phyloP scores from a whole-genome alignment of 164 flowering plant genomes.

The Saururus chinensis region DNA sequence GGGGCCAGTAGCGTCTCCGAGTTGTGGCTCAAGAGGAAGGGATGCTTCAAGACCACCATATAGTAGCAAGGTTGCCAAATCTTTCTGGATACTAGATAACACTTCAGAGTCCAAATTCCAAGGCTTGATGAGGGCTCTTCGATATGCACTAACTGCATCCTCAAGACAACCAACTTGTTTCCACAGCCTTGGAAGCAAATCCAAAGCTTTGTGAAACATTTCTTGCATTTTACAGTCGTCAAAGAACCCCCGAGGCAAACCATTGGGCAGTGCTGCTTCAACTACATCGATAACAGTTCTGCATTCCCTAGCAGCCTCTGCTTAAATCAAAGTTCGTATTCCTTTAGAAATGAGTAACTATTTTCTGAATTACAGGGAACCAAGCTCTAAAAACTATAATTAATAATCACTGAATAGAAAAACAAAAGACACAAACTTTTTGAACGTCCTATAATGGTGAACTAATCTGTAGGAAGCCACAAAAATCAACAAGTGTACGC shows the following conservation, averaged over 20 bases:
- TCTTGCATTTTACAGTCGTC: conserved; percentile 81
- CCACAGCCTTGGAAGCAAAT: conserved; percentile 78
- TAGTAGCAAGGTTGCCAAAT: conserved; percentile 55
- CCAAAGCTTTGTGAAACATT: conserved; percentile 78
- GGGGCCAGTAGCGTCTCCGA: conserved; percentile 33
- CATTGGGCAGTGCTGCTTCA: conserved; percentile 74
- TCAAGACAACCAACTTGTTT: conserved; percentile 56
- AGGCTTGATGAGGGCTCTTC: conserved; percentile 64
- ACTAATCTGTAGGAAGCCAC: no score
- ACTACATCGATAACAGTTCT: conserved; percentile 67
- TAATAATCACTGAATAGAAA: no score
- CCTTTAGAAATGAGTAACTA: conserved; percentile 24
- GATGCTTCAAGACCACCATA: conserved; percentile 70
- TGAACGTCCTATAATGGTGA: no score
- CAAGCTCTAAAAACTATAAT: no score
- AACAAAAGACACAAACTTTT: no score
- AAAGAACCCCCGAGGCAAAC: conserved; percentile 42
- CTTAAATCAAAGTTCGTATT: conserved; percentile 12
- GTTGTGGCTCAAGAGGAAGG: conserved; percentile 40
- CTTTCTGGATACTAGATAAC: conserved; percentile 62
- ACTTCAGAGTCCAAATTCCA: conserved; percentile 73
- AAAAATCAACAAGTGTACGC: no score
- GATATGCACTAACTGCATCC: conserved; percentile 75
- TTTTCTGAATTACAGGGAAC: no score
- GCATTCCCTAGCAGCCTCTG: conserved; percentile 90